phyloP scores from a whole-genome alignment of 2,329 filamentous ascomycete species.

The Lecanicillium sp. region DNA sequence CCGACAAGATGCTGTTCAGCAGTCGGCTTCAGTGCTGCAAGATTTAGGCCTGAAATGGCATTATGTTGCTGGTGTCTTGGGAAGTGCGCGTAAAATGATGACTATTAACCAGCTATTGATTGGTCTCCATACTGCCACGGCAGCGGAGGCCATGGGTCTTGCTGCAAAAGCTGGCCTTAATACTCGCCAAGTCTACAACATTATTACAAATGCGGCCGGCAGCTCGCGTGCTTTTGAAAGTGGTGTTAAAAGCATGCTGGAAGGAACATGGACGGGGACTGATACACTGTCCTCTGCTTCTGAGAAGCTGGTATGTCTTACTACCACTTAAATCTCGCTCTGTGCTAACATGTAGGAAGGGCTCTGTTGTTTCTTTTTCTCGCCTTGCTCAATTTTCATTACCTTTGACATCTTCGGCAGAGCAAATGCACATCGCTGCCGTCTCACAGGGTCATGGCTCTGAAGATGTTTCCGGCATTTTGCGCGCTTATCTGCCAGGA shows the following conservation, averaged over 20 bases:
- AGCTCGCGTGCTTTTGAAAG: constrained; percentile 49
- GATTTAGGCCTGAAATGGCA: neutral
- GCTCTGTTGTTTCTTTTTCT: constrained; percentile 18
- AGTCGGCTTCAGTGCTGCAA: neutral
- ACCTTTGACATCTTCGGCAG: constrained; percentile 23
- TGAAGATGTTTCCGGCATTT: constrained; percentile 19
- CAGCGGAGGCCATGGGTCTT: constrained; percentile 43
- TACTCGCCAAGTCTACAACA: constrained; percentile 21
- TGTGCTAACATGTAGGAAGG: too few species aligned
- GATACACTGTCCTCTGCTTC: constrained; percentile 27
- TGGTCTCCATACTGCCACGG: constrained; percentile 41
- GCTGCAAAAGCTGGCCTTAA: constrained; percentile 39
- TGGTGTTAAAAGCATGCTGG: constrained; percentile 43
- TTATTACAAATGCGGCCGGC: constrained; percentile 20
- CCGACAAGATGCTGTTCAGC: neutral
- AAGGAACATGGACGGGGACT: constrained; percentile 34
- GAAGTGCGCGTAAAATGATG: constrained; percentile 31
- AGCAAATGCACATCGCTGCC: constrained; percentile 23
- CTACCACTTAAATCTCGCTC: too few species aligned
- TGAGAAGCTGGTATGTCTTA: constrained; percentile 23
- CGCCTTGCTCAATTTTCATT: constrained; percentile 23
- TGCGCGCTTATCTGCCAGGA: constrained; percentile 17
- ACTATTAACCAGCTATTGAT: constrained; percentile 45
- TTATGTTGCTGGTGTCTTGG: neutral
- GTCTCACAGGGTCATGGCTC: constrained; percentile 18